Base-by-base conservation (phyloP, 768 basidiomycete genomes). In the Hysterangium stoloniferum region DNA sequence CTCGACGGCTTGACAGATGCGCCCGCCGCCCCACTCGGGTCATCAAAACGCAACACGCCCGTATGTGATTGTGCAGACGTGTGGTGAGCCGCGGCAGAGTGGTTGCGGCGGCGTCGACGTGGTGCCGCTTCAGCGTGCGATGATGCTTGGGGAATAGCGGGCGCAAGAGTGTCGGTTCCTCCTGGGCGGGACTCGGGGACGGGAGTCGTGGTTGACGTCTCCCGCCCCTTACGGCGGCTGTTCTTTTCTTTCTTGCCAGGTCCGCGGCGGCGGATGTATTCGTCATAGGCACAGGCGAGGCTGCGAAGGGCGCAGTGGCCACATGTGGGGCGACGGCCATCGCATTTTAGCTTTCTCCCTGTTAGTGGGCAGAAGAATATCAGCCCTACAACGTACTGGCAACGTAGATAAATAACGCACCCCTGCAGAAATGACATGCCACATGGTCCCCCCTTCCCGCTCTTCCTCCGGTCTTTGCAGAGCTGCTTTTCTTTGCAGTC, bases 371-470 rank as follows among this genome's bases (percentile, higher is more conserved):
- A 48, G 45, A n/a, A n/a, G n/a, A 48, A 54, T 42, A 54, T 44
- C 31, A 48, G 35, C 32, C 28, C 33, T 22, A 7, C 13, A 37
- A 13, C 15, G 35, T 12, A 28, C 20, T 15, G 20, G 8, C 20
- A 25, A n/a, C n/a, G n/a, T n/a, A 19, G 35, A 37, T 33, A 46
- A 37, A 45, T 45, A 22, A 60, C 74, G 69, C 57, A 81, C 86
- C 74, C 75, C 86, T 73, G 68, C 86, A 89, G 63, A 86, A 86
- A 65, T 84, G 71, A 67, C 86, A 89, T 52, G 86, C 86, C 31
- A 87, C 73, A n/a, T 46, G 45, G 31, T 48, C 45, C 24, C 44
- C 52, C 9, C 44, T 13, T 3, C 38, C 45, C n/a, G 45, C 52
- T 28, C 52, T 34, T 19, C 33, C 47, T 4, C 46, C 47, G 4